Evolutionary conservation across 768 basidiomycete genomes (phyloP).

Genomic region (Lentinula guzmanii): DNA sequence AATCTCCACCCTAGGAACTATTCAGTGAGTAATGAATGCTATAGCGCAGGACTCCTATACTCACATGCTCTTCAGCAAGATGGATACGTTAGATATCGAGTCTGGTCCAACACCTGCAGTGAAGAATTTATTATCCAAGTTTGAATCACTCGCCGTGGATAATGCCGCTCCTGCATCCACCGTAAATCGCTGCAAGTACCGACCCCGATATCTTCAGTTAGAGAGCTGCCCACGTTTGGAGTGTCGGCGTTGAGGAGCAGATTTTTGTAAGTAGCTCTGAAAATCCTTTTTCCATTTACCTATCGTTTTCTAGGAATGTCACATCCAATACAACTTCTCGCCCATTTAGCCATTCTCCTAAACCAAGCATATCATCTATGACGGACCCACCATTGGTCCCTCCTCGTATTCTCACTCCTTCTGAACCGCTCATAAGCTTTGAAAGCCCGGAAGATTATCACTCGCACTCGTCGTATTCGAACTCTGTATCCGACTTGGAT

Average conservation of each 20-base stretch:
- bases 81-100: conserved; percentile 34
- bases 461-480: conserved; percentile 10
- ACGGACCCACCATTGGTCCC: background rate
- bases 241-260: conserved; percentile 38
- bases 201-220: conserved; percentile 17
- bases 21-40: background rate
- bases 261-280: conserved; percentile 35
- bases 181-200: conserved; percentile 8
- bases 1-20: too few relatives aligned
- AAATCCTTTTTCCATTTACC: background rate
- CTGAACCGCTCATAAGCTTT: conserved; percentile 4
- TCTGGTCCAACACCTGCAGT: conserved; percentile 55
- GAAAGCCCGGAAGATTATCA: conserved; percentile 3
- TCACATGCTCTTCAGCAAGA: background rate
- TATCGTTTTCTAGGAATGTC: background rate
- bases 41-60: too few relatives aligned
- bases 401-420: background rate
- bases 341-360: conserved; percentile 8
- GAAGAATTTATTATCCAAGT: conserved; percentile 61
- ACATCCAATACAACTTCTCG: conserved; percentile 1
- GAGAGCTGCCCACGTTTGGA: conserved; percentile 14
- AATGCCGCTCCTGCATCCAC: conserved; percentile 12
- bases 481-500: conserved; percentile 11
- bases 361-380: background rate
- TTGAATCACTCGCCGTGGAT: conserved; percentile 58